phyloP scores from a whole-genome alignment of 148 eudicot genomes.

The Rhododendron henanense region DNA sequence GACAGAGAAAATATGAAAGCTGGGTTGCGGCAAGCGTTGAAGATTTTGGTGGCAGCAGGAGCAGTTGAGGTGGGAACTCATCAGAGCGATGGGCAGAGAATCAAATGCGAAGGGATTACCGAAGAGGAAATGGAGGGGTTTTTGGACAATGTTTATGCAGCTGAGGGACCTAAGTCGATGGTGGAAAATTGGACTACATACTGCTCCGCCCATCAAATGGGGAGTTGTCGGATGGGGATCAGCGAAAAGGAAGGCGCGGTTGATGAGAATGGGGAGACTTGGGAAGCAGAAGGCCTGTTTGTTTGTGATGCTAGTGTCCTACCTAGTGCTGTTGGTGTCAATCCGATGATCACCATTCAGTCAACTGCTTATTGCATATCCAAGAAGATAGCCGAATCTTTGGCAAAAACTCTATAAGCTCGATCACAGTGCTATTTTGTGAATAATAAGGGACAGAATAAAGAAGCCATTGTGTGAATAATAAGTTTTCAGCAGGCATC shows the following conservation, averaged over 20 bases:
- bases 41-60: slow-evolving; percentile 76
- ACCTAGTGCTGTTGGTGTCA: slow-evolving; percentile 81
- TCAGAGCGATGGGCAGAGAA: slow-evolving; percentile 53
- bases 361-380: slow-evolving; percentile 74
- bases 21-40: slow-evolving; percentile 35
- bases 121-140: slow-evolving; percentile 50
- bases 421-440: neutral
- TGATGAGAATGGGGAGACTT: slow-evolving; percentile 75
- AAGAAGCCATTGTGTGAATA: neutral
- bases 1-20: slow-evolving; percentile 27
- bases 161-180: slow-evolving; percentile 40
- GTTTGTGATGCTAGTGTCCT: slow-evolving; percentile 78
- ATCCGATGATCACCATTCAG: slow-evolving; percentile 88
- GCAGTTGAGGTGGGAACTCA: slow-evolving; percentile 79
- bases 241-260: slow-evolving; percentile 54
- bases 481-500: neutral
- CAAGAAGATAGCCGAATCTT: slow-evolving; percentile 41
- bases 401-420: slow-evolving; percentile 19
- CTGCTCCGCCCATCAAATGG: slow-evolving; percentile 81
- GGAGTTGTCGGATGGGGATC: slow-evolving; percentile 82
- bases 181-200: slow-evolving; percentile 54
- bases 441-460: neutral
- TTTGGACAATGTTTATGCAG: slow-evolving; percentile 44
- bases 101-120: slow-evolving; percentile 42
- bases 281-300: slow-evolving; percentile 77